Percentiles rank a stretch among this genome's conserved stretches.
Evolutionary conservation across 1,284 basidiomycete genomes (phyloP).

Genomic region (Pterula multifida): DNA sequence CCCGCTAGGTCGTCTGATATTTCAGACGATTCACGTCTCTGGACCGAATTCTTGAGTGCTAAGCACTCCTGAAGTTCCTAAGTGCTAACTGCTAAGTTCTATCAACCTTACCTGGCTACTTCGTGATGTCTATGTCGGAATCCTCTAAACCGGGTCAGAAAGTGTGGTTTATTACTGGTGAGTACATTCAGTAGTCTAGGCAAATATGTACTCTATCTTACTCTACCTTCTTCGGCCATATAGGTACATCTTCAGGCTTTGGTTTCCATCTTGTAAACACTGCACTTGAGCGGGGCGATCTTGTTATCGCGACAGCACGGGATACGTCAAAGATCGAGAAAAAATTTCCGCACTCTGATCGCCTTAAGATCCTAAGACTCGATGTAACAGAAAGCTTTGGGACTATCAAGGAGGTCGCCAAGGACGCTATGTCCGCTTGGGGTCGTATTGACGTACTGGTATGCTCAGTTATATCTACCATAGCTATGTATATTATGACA

Average conservation of each 20-base stretch:
- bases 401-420: conserved; percentile 13
- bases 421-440: conserved; percentile 17
- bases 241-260: conserved; percentile 24
- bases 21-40: too few relatives aligned
- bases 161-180: conserved; percentile 17
- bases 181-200: not conserved
- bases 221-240: not conserved
- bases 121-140: too few relatives aligned
- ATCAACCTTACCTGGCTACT: too few relatives aligned
- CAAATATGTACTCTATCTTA: not conserved
- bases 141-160: not conserved
- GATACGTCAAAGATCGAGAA: conserved; percentile 14
- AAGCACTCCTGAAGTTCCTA: too few relatives aligned
- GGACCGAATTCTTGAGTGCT: too few relatives aligned
- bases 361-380: conserved; percentile 14
- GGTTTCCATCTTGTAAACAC: conserved; percentile 17
- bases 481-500: not conserved
- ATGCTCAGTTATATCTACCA: not conserved
- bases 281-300: conserved; percentile 20
- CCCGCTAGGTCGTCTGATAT: too few relatives aligned
- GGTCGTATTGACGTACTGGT: conserved; percentile 21
- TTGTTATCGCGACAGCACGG: conserved; percentile 18
- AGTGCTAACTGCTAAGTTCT: too few relatives aligned
- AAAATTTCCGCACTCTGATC: conserved; percentile 2
- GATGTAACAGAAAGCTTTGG: conserved; percentile 19